Percentiles rank a stretch among this genome's conserved stretches.
These are phyloP conservation scores for Alliaria petiolata DNA, from an alignment of 345 rosid genomes.

Conservation along the genomic window DNA sequence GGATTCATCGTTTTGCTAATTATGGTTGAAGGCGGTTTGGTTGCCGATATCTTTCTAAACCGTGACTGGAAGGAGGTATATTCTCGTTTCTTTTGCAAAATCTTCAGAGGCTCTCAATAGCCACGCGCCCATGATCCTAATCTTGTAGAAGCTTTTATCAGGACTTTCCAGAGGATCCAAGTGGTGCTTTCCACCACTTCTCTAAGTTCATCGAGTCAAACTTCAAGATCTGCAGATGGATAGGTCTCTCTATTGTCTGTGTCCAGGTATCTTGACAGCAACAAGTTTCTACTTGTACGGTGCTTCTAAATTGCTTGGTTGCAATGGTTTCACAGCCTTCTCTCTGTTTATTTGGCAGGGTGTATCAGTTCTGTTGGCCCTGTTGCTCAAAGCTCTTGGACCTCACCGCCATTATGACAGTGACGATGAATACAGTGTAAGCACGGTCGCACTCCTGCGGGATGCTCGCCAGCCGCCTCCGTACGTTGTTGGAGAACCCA, in stretches of 20 bases:
- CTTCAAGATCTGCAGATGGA: constrained; percentile 78
- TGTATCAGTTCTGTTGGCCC: constrained; percentile 51
- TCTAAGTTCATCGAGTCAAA: constrained; percentile 62
- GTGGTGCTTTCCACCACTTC: constrained; percentile 62
- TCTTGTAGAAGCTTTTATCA: constrained; percentile 26
- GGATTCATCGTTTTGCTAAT: constrained; percentile 56
- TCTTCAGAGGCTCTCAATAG: not conserved
- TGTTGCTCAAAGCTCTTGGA: constrained; percentile 73
- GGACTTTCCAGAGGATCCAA: constrained; percentile 91
- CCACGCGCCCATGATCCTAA: not conserved
- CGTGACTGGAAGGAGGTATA: constrained; percentile 79
- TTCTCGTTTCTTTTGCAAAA: not conserved
- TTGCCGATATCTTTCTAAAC: constrained; percentile 69
- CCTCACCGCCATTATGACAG: constrained; percentile 66
- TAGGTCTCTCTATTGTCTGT: constrained; percentile 67
- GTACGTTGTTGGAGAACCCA: constrained; percentile 65
- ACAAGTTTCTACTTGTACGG: not conserved
- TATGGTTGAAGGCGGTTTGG: constrained; percentile 75
- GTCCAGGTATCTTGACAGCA: constrained; percentile 48
- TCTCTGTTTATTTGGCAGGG: constrained; percentile 43
- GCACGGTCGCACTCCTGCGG: constrained; percentile 60
- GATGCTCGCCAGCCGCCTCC: constrained; percentile 51
- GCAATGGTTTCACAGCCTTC: not conserved
- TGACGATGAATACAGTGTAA: constrained; percentile 62
- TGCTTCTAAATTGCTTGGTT: not conserved